Conservation (phyloP, 139 green algal species). For the Marvania coccoides region DNA sequence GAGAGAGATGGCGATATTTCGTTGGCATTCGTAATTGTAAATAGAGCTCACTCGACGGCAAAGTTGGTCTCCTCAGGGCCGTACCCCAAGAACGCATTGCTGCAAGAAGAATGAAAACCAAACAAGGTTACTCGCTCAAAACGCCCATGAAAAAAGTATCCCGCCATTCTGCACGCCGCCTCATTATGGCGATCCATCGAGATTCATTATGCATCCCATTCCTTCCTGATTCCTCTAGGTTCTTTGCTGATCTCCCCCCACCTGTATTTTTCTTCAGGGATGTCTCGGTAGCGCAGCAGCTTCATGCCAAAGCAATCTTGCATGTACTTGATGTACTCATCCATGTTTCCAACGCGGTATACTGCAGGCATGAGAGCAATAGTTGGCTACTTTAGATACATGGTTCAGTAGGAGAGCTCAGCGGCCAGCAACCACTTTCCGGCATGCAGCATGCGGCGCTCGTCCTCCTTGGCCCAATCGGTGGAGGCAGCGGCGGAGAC, state of each 20-base stretch:
- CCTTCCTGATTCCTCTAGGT: no score
- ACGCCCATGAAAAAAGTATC: no score
- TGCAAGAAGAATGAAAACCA: no score
- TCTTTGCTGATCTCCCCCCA: no score
- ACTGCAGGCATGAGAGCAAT: no score
- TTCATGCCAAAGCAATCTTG: slow-evolving; percentile 67
- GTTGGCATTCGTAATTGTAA: background rate
- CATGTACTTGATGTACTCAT: slow-evolving; percentile 62
- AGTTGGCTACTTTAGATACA: no score
- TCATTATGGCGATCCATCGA: no score
- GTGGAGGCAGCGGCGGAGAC: background rate
- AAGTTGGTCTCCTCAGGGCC: slow-evolving; percentile 63
- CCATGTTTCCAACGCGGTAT: slow-evolving; percentile 58
- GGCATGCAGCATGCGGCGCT: slow-evolving; percentile 76
- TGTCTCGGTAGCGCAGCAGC: slow-evolving; percentile 66
- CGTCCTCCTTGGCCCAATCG: slow-evolving; percentile 44
- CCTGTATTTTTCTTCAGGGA: slow-evolving; percentile 49
- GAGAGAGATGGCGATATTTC: background rate
- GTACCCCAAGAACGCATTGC: slow-evolving; percentile 72
- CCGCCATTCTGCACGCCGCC: no score
- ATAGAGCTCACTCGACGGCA: slow-evolving; percentile 37
- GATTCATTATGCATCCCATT: no score
- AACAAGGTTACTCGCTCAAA: no score
- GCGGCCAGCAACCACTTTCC: no score
- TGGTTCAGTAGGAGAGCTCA: no score